phyloP scores from a whole-genome alignment of 2,329 filamentous ascomycete species.

The Rhexocercosporidium sp. region DNA sequence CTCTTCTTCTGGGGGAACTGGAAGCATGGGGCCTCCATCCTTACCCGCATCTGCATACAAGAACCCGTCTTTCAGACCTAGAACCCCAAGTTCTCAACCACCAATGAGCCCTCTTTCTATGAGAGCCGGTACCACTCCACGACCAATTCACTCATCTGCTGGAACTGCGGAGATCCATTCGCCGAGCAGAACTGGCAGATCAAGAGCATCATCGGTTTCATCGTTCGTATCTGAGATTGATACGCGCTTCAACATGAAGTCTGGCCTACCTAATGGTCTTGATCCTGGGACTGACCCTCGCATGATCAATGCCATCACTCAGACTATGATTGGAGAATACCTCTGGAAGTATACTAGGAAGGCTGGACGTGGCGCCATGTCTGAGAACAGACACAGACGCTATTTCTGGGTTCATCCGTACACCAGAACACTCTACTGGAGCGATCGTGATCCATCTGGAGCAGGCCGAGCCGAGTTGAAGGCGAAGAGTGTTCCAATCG shows the following conservation, averaged over 20 bases:
- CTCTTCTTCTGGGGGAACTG: constrained; percentile 48
- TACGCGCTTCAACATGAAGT: constrained; percentile 80
- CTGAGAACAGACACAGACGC: constrained; percentile 85
- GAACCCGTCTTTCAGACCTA: constrained; percentile 56
- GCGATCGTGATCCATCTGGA: constrained; percentile 81
- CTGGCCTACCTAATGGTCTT: constrained; percentile 65
- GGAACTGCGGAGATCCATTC: constrained; percentile 57
- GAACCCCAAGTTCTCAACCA: constrained; percentile 61
- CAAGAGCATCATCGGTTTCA: constrained; percentile 84
- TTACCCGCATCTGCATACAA: constrained; percentile 74
- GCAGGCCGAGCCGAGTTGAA: constrained; percentile 77
- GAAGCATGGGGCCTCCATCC: constrained; percentile 81
- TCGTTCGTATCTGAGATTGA: constrained; percentile 96
- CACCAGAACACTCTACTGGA: constrained; percentile 96
- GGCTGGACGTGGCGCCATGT: constrained; percentile 86
- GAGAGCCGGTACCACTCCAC: constrained; percentile 63
- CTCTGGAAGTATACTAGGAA: constrained; percentile 99
- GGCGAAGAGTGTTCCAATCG: constrained; percentile 91
- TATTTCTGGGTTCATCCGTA: constrained; percentile 99
- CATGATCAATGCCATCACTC: constrained; percentile 98
- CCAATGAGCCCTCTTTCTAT: constrained; percentile 51
- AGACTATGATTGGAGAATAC: constrained; percentile 99
- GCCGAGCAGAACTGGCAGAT: constrained; percentile 50
- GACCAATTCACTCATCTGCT: constrained; percentile 50
- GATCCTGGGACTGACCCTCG: constrained; percentile 83